Evolutionary conservation across 495 filamentous ascomycete genomes (phyloP), one percentile per base, ranked within the genome.

Genomic region (Neurospora intermedia): DNA sequence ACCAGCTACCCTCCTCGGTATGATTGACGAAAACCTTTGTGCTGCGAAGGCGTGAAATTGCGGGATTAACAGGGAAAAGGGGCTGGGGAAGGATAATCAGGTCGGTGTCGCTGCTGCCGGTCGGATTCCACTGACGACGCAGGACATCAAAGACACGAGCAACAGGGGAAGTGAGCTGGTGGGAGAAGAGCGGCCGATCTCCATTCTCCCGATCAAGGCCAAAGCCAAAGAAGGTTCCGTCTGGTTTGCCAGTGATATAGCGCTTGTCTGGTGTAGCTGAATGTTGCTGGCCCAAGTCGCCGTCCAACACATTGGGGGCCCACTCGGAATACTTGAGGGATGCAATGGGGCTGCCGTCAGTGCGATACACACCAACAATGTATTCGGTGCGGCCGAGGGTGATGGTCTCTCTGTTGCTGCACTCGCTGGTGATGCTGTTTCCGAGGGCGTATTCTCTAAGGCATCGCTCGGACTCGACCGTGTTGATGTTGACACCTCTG

Each of bases 261-360:
- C 91, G 92, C 73, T 91, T 89, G 80, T 98, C 96, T 84, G 93
- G 92, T 11, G 93, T 92, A 4, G 82, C 82, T 31, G 83, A 84
- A 76, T 98, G 94, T 75, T 98, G 93, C 59, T 88, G 89, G 74
- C 92, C 89, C 18, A 99, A 89, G 80, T 99, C 96, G 72, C 88
- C 88, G 77, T 99, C 95, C 59, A 90, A 92, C 69, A 92, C 96
- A 80, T 99, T 99, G 11, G 94, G 92, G 0, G 89, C 91, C 96
- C 96, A 99, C 80, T 99, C 96, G 31, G 93, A 93, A 80, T 96
- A 99, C 74, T 89, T 96, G 73, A 99, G 87, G 0, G 93, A 97
- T 77, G 93, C 97, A 59, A 98, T 91, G 7, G 87, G 89, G 73
- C 92, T 90, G 0, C 89, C 90, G 4, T 92, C 92, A 74, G 87